Evolutionary conservation across 169 alveolate genomes (phyloP), one percentile per base, ranked within the genome.

Genomic region (Plasmodium yoelii): DNA sequence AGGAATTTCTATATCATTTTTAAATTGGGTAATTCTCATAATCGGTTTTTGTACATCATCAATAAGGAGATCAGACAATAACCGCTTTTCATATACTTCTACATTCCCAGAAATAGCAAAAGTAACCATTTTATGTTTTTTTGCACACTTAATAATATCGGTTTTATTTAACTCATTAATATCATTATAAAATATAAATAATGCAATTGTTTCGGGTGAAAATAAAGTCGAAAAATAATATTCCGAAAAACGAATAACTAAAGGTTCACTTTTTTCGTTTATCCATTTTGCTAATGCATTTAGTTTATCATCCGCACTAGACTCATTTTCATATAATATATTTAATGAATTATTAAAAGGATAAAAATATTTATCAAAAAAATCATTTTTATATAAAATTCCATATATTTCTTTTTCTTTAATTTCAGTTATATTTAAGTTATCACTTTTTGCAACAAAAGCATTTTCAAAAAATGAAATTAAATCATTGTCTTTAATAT

Each of bases 21-120:
- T 86, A 60, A 86, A 86, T 42, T 86, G 75, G 19, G 57, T 86
- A 47, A 86, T 86, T 60, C 91, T 70, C 91, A 86, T 86, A 22
- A 86, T 15, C 2, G 91, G 87, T 19, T 86, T 70, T 34, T 44
- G 22, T 28, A 86, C 12, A 22, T 67, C 13, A 13, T 86, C 87
- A 19, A 86, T 86, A 57, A 86, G 91, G 13, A 86, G 46, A 19
- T 86, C 91, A 44, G 46, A 26, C n/a, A 86, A 65, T 24, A 86
- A 73, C 61, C 91, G 57, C 42, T 70, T 86, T 72, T 86, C 91
- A 47, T 24, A 70, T 4, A 59, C 34, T 28, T 86, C 69, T 18
- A 12, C 22, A 13, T 19, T 60, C 0, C 91, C 91, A 5, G 73
- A 15, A 34, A 86, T 39, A 3, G 87, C 34, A 19, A 86, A 69